A percentile compares a stretch with the other conserved stretches of the same genome.
Evolutionary conservation across 2,329 filamentous ascomycete genomes (phyloP).

Genomic region (Bipolaris victoriae): DNA sequence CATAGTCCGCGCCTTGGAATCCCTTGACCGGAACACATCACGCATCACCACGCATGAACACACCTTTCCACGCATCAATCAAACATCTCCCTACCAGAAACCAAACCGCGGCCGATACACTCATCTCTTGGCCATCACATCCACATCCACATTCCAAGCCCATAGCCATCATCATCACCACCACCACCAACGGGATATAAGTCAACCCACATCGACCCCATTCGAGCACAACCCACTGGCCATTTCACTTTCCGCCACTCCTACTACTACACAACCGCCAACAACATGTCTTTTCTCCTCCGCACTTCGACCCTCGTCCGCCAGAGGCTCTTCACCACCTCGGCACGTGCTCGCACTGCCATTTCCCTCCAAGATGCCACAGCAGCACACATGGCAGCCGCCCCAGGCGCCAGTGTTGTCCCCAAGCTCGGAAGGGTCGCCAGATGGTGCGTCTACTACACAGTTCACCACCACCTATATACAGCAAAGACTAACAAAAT

Average conservation of each 20-base stretch:
- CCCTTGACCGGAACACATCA: conserved; percentile 20
- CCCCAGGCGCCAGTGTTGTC: conserved; percentile 26
- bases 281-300: conserved; percentile 38
- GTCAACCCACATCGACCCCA: conserved; percentile 5
- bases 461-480: not conserved
- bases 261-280: conserved; percentile 15
- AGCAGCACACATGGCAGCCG: conserved; percentile 32
- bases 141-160: conserved; percentile 1
- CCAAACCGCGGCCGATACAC: conserved; percentile 30
- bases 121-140: conserved; percentile 18
- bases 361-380: conserved; percentile 34
- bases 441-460: conserved; percentile 34
- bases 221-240: conserved; percentile 6
- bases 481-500: conserved; percentile 6
- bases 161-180: not conserved
- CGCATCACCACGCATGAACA: conserved; percentile 14
- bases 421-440: conserved; percentile 42
- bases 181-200: conserved; percentile 12
- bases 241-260: conserved; percentile 8
- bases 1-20: conserved; percentile 24
- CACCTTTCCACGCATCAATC: conserved; percentile 21
- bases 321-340: conserved; percentile 40
- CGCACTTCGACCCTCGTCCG: conserved; percentile 32
- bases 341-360: conserved; percentile 33
- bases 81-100: conserved; percentile 12